Percentiles rank a stretch among this genome's conserved stretches.
phyloP scores from a whole-genome alignment of 164 flowering plant genomes.

The Kingdonia uniflora region DNA sequence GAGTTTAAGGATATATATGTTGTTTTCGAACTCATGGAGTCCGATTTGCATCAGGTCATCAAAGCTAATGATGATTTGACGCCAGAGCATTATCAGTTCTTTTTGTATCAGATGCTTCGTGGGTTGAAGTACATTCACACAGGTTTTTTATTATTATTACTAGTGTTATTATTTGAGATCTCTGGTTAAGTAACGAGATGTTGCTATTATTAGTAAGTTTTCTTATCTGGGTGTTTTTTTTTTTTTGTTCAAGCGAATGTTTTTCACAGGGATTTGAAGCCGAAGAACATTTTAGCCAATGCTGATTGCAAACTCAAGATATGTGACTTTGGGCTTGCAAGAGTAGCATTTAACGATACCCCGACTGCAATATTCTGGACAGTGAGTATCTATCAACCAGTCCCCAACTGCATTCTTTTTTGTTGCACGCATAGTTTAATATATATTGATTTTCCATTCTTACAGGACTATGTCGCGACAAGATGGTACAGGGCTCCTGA shows the following conservation, averaged over 20 bases:
- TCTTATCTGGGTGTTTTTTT: background rate
- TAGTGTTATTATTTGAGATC: background rate
- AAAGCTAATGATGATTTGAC: slow-evolving; percentile 98
- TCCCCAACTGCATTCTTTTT: background rate
- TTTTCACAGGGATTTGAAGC: slow-evolving; percentile 81
- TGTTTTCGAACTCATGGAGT: slow-evolving; percentile 97
- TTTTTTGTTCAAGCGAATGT: slow-evolving; percentile 57
- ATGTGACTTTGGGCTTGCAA: slow-evolving; percentile 88
- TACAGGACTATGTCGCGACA: slow-evolving; percentile 95
- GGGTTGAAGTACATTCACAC: slow-evolving; percentile 91
- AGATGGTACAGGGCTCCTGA: slow-evolving; percentile 99
- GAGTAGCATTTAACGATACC: slow-evolving; percentile 84
- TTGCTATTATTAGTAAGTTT: slow-evolving; percentile 4
- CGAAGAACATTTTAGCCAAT: slow-evolving; percentile 79
- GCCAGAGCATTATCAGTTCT: slow-evolving; percentile 92
- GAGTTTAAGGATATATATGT: slow-evolving; percentile 95
- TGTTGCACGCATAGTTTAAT: background rate
- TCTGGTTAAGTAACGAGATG: slow-evolving; percentile 2
- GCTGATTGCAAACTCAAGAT: slow-evolving; percentile 89
- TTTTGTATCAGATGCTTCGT: slow-evolving; percentile 93
- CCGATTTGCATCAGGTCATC: slow-evolving; percentile 92
- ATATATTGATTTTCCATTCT: background rate
- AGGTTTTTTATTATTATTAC: slow-evolving; percentile 29
- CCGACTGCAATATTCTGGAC: slow-evolving; percentile 94
- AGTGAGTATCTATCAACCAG: slow-evolving; percentile 26